Evolutionary conservation across 352 stramenopile genomes (phyloP), one percentile per base, ranked within the genome.

Genomic region (Phytopythium delawarense): DNA sequence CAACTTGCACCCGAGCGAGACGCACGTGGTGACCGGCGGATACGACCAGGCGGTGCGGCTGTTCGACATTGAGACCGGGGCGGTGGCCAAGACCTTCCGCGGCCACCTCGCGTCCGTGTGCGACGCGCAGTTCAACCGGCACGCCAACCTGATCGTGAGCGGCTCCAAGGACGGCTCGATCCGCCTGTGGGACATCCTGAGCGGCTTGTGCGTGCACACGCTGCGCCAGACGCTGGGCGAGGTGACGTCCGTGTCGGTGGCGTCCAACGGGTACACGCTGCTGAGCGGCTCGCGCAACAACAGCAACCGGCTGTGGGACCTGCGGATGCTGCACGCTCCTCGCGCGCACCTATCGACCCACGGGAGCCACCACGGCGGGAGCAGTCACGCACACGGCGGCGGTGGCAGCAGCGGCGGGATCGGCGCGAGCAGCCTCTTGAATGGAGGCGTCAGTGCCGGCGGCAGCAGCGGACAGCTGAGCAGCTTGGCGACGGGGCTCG

Each of bases 21-120:
- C 79, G n/a, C 87, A 96, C 59, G 69, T 96, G 23, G 86, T 91
- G 48, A 94, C 88, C 28, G 84, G 83, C 51, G 88, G 88, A 20
- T 95, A 96, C 66, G 88, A 96, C 64, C 86, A 94, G 64, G 89
- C 84, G 46, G 86, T 96, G 35, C 86, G 85, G 23, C 68, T 96
- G 30, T 94, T 89, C 62, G 87, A 96, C 57, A 89, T 95, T 62
- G 68, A 76, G 16, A 95, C 83, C 13, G 81, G 81, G 37, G 70
- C 72, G 6, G 74, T 89, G 21, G 67, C 81, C 53, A 94, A 94
- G 72, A 64, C 65, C 49, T 90, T 81, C 49, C 88, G 67, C 63
- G 69, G 61, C 46, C 69, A 53, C 37, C 57, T 79, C 13, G 57
- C 88, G 16, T 91, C 83, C 0, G 86, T 96, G 23, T 94, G 83